Evolutionary conservation across 306 rosid genomes (phyloP), one percentile per base, ranked within the genome.

Genomic region (Hippophae rhamnoides): DNA sequence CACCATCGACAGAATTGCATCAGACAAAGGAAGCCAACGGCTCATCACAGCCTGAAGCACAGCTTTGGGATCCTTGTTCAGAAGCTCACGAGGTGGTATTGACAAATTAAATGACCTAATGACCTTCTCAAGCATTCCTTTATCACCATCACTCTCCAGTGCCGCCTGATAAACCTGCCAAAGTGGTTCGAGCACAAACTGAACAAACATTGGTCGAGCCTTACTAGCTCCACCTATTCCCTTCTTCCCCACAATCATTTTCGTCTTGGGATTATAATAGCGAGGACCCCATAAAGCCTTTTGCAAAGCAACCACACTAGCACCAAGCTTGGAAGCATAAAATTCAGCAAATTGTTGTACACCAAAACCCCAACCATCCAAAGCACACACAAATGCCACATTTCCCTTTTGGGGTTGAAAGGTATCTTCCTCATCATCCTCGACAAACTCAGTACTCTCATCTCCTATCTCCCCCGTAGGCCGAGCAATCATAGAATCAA

Each of bases 331-430:
- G 0, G 86, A 79, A 31, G 81, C 84, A 56, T 84, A 87, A 23
- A 84, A 59, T 60, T 86, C 82, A 0, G 95, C 95, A 65, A 90
- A 90, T 47, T 84, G 79, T 5, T 68, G 72, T 60, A 90, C 54
- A 23, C 88, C 69, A 61, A 90, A 90, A 2, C 97, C 97, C 97
- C 97, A 90, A 6, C 95, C 95, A 48, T 90, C 97, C 40, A 90
- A 69, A 0, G 94, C 97, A 45, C 97, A 86, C 7, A 80, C 97
- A 58, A 87, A 90, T 0, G 79, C 87, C 10, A 87, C 97, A 60
- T 87, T 87, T 52, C 94, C 97, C 47, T 74, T 86, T 78, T 87
- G 94, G 1, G 95, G 97, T 57, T 79, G 94, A 66, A 90, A 90
- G 1, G 77, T 79, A 43, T 87, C 95, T 53, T 82, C 95, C 9